Percentiles rank a stretch among this genome's conserved stretches.
Conservation (phyloP, 495 filamentous ascomycete genomes). For the Tuber calosporum region DNA sequence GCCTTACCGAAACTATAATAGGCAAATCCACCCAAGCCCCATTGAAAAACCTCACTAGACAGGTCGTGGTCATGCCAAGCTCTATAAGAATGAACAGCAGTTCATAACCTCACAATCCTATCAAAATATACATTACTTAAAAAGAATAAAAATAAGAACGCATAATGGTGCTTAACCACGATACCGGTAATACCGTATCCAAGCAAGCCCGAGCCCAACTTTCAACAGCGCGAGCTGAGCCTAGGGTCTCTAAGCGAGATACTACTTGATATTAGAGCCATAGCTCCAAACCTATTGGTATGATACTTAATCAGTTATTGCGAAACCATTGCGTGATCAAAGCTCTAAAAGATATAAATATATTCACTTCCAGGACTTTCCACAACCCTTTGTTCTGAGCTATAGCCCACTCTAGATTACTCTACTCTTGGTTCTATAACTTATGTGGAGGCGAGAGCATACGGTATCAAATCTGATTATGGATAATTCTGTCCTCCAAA, state of each 20-base stretch:
- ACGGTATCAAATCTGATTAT: not conserved
- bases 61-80: too few relatives aligned
- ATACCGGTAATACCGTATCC: not conserved
- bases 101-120: too few relatives aligned
- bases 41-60: too few relatives aligned
- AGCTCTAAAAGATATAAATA: not conserved
- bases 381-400: not conserved
- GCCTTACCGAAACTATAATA: too few relatives aligned
- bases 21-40: too few relatives aligned
- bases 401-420: not conserved
- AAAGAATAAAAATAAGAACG: too few relatives aligned
- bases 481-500: not conserved
- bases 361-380: too few relatives aligned
- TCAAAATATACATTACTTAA: too few relatives aligned
- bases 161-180: too few relatives aligned
- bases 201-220: not conserved
- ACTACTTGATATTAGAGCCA: not conserved
- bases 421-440: not conserved
- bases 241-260: not conserved
- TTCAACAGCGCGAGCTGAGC: not conserved
- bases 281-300: not conserved
- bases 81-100: too few relatives aligned
- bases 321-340: not conserved
- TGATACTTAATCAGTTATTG: not conserved
- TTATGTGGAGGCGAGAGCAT: not conserved